phyloP scores from a whole-genome alignment of 306 rosid genomes.

The Hippophae gyantsensis region DNA sequence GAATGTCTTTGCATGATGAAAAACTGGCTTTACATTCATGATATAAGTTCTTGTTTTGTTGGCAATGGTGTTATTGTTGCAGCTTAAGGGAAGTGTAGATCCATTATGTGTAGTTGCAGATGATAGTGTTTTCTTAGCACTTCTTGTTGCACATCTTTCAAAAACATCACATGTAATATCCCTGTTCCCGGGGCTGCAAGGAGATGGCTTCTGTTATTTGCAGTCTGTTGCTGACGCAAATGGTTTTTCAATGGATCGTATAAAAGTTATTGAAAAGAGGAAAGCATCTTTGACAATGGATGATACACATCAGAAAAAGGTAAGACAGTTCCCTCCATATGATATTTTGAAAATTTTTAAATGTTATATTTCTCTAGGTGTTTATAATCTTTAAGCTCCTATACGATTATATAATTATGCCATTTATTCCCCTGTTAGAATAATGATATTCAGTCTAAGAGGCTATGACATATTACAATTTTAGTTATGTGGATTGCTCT shows the following conservation, averaged over 20 bases:
- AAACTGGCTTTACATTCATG: neutral
- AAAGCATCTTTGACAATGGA: conserved; percentile 35
- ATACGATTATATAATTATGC: too few relatives aligned
- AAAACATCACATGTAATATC: conserved; percentile 45
- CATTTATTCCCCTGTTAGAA: too few relatives aligned
- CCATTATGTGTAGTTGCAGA: conserved; percentile 65
- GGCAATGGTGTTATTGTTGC: conserved; percentile 20
- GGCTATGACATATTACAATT: too few relatives aligned
- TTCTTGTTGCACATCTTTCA: conserved; percentile 50
- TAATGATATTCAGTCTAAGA: too few relatives aligned
- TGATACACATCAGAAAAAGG: conserved; percentile 60
- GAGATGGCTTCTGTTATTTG: conserved; percentile 55
- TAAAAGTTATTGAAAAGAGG: conserved; percentile 54
- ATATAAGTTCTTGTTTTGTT: conserved; percentile 17
- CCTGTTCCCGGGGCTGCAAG: conserved; percentile 60
- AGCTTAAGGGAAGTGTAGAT: conserved; percentile 59
- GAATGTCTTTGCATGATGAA: too few relatives aligned
- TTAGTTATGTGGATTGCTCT: too few relatives aligned
- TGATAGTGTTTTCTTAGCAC: conserved; percentile 70
- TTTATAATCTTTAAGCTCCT: neutral
- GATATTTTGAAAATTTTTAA: neutral
- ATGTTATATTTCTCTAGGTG: neutral
- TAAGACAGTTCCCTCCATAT: conserved; percentile 3
- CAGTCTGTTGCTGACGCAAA: conserved; percentile 56
- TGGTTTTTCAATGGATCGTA: conserved; percentile 41